These are phyloP conservation scores for Suillus tomentosus DNA, from an alignment of 768 basidiomycete genomes.

Conservation along the genomic window DNA sequence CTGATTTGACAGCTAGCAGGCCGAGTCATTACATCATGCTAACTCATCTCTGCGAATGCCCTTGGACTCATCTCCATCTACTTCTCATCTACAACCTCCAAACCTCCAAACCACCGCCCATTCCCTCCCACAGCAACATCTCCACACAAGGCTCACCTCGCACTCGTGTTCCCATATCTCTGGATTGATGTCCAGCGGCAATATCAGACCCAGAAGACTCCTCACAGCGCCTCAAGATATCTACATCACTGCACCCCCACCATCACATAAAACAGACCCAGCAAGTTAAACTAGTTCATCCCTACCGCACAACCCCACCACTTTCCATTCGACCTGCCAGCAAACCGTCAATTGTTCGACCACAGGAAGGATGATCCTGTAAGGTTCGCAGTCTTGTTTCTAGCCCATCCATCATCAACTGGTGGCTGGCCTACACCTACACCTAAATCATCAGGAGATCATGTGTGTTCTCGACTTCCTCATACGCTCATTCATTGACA, in stretches of 20 bases:
- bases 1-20: too few relatives aligned
- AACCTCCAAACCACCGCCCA: conserved; percentile 24
- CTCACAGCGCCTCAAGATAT: conserved; percentile 69
- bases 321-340: conserved; percentile 33
- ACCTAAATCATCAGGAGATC: conserved; percentile 67
- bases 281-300: conserved; percentile 58
- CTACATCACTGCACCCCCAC: conserved; percentile 46
- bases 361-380: conserved; percentile 91
- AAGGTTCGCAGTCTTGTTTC: conserved; percentile 60
- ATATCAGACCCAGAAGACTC: conserved; percentile 64
- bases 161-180: conserved; percentile 36
- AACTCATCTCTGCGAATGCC: conserved; percentile 46
- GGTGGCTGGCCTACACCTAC: conserved; percentile 47
- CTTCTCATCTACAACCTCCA: conserved; percentile 35
- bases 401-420: conserved; percentile 46
- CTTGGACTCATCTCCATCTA: conserved; percentile 41
- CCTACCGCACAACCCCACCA: conserved; percentile 30
- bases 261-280: conserved; percentile 37
- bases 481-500: conserved; percentile 66
- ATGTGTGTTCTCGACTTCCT: conserved; percentile 72
- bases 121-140: conserved; percentile 28
- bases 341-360: conserved; percentile 73
- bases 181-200: conserved; percentile 42
- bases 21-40: too few relatives aligned
- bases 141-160: conserved; percentile 38